Percentiles rank a stretch among this genome's conserved stretches.
These are phyloP conservation scores for Besnoitia besnoiti DNA, from an alignment of 169 alveolate species.

Conservation along the genomic window DNA sequence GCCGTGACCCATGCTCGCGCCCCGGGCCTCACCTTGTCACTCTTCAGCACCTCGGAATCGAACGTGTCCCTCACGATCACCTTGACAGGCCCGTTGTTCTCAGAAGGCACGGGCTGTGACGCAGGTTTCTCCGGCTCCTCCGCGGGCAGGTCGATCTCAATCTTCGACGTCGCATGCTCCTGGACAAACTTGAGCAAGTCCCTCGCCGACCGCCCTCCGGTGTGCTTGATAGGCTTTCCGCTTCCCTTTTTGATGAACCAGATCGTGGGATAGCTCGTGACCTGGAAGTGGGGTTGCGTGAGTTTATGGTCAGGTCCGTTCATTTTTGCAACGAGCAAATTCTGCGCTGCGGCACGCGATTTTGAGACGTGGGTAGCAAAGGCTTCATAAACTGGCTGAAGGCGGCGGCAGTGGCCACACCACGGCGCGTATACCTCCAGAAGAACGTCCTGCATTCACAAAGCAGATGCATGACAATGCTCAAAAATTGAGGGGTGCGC, in stretches of 20 bases:
- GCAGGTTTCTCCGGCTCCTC: background rate
- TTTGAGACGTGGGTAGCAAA: slow-evolving; percentile 4
- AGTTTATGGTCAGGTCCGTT: background rate
- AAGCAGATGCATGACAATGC: too few relatives aligned
- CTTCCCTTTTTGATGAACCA: slow-evolving; percentile 50
- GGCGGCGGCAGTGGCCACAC: slow-evolving; percentile 96
- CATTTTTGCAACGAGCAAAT: background rate
- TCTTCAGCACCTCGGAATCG: slow-evolving; percentile 76
- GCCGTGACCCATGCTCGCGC: background rate
- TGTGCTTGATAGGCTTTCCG: slow-evolving; percentile 13
- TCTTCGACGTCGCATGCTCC: slow-evolving; percentile 43
- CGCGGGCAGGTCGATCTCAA: background rate
- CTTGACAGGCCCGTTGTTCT: slow-evolving; percentile 83
- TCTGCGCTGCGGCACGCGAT: background rate
- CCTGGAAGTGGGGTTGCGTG: background rate
- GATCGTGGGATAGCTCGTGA: slow-evolving; percentile 56
- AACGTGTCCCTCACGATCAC: slow-evolving; percentile 67
- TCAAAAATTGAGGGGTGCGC: too few relatives aligned
- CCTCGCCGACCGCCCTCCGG: slow-evolving; percentile 31
- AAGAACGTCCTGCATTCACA: slow-evolving; percentile 84
- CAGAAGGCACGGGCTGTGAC: slow-evolving; percentile 90
- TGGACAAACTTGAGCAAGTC: slow-evolving; percentile 12
- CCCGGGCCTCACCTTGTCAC: slow-evolving; percentile 68
- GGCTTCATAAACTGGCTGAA: slow-evolving; percentile 82
- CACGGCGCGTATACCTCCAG: slow-evolving; percentile 96